phyloP scores from a whole-genome alignment of 352 stramenopile genomes.

The Hyaloperonospora brassicae region DNA sequence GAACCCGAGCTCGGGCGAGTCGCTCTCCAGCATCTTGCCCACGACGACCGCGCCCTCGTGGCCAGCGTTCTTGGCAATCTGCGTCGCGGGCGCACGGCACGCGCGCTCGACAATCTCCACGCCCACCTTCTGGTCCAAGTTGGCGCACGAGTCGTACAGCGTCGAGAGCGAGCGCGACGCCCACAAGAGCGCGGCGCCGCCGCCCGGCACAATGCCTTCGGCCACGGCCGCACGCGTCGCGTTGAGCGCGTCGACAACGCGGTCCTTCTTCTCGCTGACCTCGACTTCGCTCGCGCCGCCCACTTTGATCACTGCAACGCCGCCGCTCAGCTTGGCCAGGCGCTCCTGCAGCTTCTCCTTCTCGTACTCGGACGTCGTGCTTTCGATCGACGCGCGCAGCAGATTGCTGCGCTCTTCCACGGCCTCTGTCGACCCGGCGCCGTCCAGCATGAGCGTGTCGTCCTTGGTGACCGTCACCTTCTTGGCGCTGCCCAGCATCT shows the following conservation, averaged over 20 bases:
- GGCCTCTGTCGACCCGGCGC: slow-evolving; percentile 84
- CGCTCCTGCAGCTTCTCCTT: slow-evolving; percentile 99
- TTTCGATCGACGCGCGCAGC: slow-evolving; percentile 92
- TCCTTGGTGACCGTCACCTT: slow-evolving; percentile 98
- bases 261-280: slow-evolving; percentile 99
- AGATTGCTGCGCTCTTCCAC: slow-evolving; percentile 96
- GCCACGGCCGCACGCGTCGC: slow-evolving; percentile 97
- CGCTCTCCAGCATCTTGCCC: slow-evolving; percentile 96
- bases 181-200: slow-evolving; percentile 96
- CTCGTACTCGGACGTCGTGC: slow-evolving; percentile 98
- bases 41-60: slow-evolving; percentile 97
- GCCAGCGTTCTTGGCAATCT: slow-evolving; percentile 98
- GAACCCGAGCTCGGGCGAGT: slow-evolving; percentile 91
- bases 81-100: slow-evolving; percentile 90
- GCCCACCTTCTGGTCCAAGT: slow-evolving; percentile 98
- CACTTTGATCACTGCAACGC: slow-evolving; percentile 99
- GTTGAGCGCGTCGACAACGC: slow-evolving; percentile 99
- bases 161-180: slow-evolving; percentile 88
- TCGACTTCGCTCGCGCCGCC: slow-evolving; percentile 98
- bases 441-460: slow-evolving; percentile 98
- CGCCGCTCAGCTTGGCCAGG: slow-evolving; percentile 97
- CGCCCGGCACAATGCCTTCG: slow-evolving; percentile 98
- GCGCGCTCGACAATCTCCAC: slow-evolving; percentile 96
- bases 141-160: slow-evolving; percentile 84
- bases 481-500: slow-evolving; percentile 94